These are phyloP conservation scores for Trifolium subterraneum DNA, from an alignment of 306 rosid species.

Conservation along the genomic window DNA sequence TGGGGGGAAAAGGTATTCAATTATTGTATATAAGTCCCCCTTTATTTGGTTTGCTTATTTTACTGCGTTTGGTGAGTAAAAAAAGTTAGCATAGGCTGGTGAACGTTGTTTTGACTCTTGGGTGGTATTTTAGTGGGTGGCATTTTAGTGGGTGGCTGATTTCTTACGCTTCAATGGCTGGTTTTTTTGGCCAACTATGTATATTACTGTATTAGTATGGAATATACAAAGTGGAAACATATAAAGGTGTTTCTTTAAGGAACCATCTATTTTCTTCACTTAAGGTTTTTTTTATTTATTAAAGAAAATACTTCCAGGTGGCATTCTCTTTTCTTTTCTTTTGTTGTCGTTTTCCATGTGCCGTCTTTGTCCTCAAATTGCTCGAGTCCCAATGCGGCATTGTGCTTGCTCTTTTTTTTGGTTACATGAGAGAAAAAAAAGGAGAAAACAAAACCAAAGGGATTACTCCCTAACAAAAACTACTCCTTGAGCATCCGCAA, in stretches of 20 bases:
- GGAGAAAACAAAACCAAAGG: too few relatives aligned
- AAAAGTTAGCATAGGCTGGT: conserved; percentile 26
- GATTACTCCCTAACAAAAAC: too few relatives aligned
- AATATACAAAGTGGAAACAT: not conserved
- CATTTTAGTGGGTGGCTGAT: conserved; percentile 31
- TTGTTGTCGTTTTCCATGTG: too few relatives aligned
- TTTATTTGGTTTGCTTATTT: conserved; percentile 35
- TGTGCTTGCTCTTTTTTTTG: too few relatives aligned
- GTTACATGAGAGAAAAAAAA: too few relatives aligned
- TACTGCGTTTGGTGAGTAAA: conserved; percentile 36
- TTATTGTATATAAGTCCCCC: conserved; percentile 47
- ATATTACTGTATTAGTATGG: not conserved
- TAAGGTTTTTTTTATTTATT: too few relatives aligned
- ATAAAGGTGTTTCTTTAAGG: not conserved
- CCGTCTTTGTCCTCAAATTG: too few relatives aligned
- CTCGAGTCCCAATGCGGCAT: too few relatives aligned
- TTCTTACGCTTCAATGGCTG: conserved; percentile 33
- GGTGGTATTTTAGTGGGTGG: conserved; percentile 5
- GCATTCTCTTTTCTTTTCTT: too few relatives aligned
- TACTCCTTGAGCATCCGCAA: too few relatives aligned
- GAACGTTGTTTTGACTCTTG: conserved; percentile 16
- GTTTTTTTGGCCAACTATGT: conserved; percentile 11
- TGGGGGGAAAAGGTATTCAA: conserved; percentile 27
- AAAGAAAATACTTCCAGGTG: too few relatives aligned
- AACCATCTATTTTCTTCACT: too few relatives aligned